A percentile compares a stretch with the other conserved stretches of the same genome.
Evolutionary conservation across 2,329 filamentous ascomycete species (phyloP).

Genomic region (Ophiobolus disseminans): DNA sequence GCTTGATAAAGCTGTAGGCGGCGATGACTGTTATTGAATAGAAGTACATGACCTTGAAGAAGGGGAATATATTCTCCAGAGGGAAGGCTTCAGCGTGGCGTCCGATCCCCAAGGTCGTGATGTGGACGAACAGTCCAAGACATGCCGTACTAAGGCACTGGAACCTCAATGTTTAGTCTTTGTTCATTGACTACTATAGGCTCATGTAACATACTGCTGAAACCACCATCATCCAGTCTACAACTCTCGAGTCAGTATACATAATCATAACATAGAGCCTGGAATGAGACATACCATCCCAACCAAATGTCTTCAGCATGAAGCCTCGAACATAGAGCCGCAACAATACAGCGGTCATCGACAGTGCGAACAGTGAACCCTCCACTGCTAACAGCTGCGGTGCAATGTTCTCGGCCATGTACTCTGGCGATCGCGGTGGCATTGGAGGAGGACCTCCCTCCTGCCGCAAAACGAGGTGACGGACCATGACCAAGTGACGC

Average conservation of each 20-base stretch:
- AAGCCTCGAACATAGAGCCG: not conserved
- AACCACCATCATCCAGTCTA: constrained; percentile 47
- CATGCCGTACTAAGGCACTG: constrained; percentile 23
- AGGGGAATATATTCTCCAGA: constrained; percentile 34
- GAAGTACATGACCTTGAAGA: constrained; percentile 52
- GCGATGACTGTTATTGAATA: constrained; percentile 58
- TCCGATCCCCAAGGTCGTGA: constrained; percentile 54
- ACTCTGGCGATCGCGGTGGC: not conserved
- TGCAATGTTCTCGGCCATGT: not conserved
- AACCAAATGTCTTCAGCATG: constrained; percentile 1
- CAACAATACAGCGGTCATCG: not conserved
- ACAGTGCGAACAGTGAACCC: not conserved
- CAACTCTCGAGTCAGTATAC: not conserved
- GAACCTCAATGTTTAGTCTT: not conserved
- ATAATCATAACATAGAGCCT: not conserved
- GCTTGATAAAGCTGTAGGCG: constrained; percentile 56
- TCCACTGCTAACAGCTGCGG: not conserved
- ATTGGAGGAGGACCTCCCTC: constrained; percentile 1
- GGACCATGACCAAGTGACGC: not conserved
- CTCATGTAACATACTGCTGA: constrained; percentile 18
- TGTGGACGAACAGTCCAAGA: constrained; percentile 24
- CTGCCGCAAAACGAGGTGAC: not conserved
- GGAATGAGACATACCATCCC: not conserved
- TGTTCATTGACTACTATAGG: not conserved
- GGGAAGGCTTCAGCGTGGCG: constrained; percentile 49